Base-by-base conservation (phyloP, 345 rosid species). In the Theobroma cacao region DNA sequence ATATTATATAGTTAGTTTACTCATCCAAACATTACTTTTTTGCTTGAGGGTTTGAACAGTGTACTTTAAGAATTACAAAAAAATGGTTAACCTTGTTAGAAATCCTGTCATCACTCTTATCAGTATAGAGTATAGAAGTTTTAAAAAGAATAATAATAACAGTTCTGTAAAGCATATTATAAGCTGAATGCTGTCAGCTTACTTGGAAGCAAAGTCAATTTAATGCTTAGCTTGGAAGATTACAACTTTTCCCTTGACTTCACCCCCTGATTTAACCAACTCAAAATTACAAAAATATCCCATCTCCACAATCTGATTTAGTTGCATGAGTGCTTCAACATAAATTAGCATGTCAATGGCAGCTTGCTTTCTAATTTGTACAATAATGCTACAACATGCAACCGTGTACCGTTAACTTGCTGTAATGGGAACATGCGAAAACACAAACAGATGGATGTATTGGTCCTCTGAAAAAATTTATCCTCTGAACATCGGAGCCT, bases 321-420 rank as follows among this genome's bases (percentile, higher is more conserved):
- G 10, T 36, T 40, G 50, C 50, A 66, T 38, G 18, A 28, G 41
- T 22, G 10, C n/a, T 13, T 24, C 53, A 67, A 22, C 10, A 11
- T n/a, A 22, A 66, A 38, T n/a, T 45, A 69, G 74, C 24, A 70
- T 48, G 53, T 66, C 53, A 48, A 70, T 47, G 58, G 40, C 40
- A 47, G 15, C 30, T 28, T 69, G 40, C 74, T 22, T 5, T 22
- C 13, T 70, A 47, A 70, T 70, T 70, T 48, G 18, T 70, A 70
- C 59, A 70, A 70, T 41, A 71, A 71, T 50, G 18, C 50, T 58
- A 52, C 38, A 34, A 50, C 43, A 31, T 33, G 40, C 17, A 71
- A 50, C 28, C 33, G 30, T 31, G 14, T 9, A 31, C 75, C 31
- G 31, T 33, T 71, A n/a, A n/a, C n/a, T 10, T 30, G 34, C 20